Evolutionary conservation across 2,329 filamentous ascomycete genomes (phyloP).

Genomic region (Aspergillus sp.): DNA sequence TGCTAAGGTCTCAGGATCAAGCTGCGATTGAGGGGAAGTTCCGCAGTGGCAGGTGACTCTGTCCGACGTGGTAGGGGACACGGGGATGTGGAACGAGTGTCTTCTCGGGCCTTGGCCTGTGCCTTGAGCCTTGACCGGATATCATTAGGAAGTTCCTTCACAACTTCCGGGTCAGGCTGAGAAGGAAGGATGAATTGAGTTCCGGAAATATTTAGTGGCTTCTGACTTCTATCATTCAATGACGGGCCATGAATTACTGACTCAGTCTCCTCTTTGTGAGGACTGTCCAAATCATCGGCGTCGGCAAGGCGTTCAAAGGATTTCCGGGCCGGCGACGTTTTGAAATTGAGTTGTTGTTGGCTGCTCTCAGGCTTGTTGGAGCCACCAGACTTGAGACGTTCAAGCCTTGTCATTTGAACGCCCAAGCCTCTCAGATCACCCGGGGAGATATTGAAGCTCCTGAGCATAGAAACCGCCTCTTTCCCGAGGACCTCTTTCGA

Average conservation of each 20-base stretch:
- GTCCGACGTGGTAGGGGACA: conserved; percentile 23
- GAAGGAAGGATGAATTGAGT: conserved; percentile 85
- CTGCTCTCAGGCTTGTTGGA: conserved; percentile 58
- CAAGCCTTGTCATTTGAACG: conserved; percentile 86
- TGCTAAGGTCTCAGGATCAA: conserved; percentile 76
- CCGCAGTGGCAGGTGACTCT: conserved; percentile 17
- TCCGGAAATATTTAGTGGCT: conserved; percentile 67
- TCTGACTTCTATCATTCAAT: conserved; percentile 39
- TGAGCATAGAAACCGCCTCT: conserved; percentile 76
- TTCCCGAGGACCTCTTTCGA: conserved; percentile 61
- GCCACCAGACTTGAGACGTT: conserved; percentile 57
- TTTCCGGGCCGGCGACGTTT: conserved; percentile 30
- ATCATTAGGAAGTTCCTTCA: conserved; percentile 75
- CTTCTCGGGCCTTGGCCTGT: conserved; percentile 37
- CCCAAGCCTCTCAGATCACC: conserved; percentile 90
- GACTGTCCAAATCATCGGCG: conserved; percentile 42
- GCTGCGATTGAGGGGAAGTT: conserved; percentile 60
- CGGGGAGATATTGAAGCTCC: conserved; percentile 73
- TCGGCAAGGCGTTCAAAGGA: conserved; percentile 26
- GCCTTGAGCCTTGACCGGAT: conserved; percentile 68
- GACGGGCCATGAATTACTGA: conserved; percentile 22
- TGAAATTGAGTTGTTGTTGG: conserved; percentile 71
- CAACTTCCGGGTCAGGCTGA: conserved; percentile 70
- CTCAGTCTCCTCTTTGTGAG: conserved; percentile 29
- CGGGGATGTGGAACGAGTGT: conserved; percentile 22